A percentile compares a stretch with the other conserved stretches of the same genome.
phyloP scores from a whole-genome alignment of 257 asterid genomes.

The Solanum gandarillasii region DNA sequence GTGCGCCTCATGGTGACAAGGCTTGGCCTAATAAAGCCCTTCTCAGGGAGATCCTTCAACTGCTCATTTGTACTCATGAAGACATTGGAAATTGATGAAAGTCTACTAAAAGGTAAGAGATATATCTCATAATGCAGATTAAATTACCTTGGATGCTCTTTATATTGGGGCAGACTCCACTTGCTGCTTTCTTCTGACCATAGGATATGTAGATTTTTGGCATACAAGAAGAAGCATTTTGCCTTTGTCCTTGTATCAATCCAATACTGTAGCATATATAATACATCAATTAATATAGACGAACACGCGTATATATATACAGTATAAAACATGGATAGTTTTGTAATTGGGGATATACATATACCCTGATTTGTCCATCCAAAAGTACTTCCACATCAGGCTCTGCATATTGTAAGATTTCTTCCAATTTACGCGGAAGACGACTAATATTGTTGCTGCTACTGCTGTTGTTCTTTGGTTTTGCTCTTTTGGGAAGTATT shows the following conservation, averaged over 20 bases:
- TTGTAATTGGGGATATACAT: background rate
- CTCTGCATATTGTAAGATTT: background rate
- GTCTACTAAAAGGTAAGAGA: background rate
- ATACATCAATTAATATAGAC: background rate
- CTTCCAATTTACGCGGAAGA: background rate
- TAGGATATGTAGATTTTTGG: background rate
- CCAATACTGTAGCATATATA: background rate
- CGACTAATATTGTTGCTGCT: background rate
- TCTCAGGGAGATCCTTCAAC: background rate
- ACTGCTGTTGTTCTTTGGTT: background rate
- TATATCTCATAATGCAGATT: background rate
- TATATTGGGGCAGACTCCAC: background rate
- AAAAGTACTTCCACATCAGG: background rate
- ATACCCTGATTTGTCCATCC: background rate
- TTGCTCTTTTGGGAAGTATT: background rate
- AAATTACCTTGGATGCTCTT: background rate
- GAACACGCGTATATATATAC: background rate
- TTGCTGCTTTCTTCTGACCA: background rate
- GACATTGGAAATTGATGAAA: background rate
- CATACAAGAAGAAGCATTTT: background rate
- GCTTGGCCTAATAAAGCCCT: background rate
- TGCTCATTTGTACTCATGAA: background rate
- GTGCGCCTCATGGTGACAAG: background rate
- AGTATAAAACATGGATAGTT: background rate
- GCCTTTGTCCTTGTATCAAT: background rate